These are phyloP conservation scores for Aureobasidium sp. DNA, from an alignment of 2,329 filamentous ascomycete genomes.

Conservation along the genomic window DNA sequence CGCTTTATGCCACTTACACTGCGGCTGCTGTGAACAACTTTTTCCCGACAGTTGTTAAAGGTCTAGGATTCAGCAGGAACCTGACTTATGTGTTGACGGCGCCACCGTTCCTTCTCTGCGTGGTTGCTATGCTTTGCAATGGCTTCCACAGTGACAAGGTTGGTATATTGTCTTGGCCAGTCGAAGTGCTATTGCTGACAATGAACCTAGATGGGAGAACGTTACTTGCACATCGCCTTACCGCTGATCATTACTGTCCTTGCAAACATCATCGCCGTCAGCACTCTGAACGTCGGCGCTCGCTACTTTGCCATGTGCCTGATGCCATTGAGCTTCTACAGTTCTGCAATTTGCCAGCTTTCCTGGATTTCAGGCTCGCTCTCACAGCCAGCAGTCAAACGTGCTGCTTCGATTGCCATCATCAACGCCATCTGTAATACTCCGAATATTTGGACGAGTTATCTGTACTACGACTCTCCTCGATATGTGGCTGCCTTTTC, in stretches of 20 bases:
- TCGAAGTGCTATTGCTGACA: background rate
- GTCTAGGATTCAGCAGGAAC: slow-evolving; percentile 37
- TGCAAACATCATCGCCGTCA: slow-evolving; percentile 35
- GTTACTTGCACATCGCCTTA: slow-evolving; percentile 42
- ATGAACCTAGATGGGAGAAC: slow-evolving; percentile 36
- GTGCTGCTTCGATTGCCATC: slow-evolving; percentile 60
- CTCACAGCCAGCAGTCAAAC: slow-evolving; percentile 59
- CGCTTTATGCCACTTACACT: slow-evolving; percentile 40
- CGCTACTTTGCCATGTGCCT: slow-evolving; percentile 39
- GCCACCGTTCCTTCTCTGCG: slow-evolving; percentile 40
- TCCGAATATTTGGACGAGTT: slow-evolving; percentile 59
- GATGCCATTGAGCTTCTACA: slow-evolving; percentile 55
- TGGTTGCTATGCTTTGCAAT: slow-evolving; percentile 38
- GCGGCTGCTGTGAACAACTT: slow-evolving; percentile 41
- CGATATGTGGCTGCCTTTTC: slow-evolving; percentile 16
- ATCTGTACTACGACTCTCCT: slow-evolving; percentile 44
- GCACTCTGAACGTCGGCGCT: slow-evolving; percentile 31
- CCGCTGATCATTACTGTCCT: slow-evolving; percentile 33
- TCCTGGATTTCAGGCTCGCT: slow-evolving; percentile 59
- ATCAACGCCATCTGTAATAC: slow-evolving; percentile 63
- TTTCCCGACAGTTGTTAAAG: slow-evolving; percentile 34
- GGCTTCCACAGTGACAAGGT: slow-evolving; percentile 42
- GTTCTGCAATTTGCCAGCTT: slow-evolving; percentile 68
- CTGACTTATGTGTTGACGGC: slow-evolving; percentile 36
- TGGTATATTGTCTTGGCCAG: background rate